phyloP scores from a whole-genome alignment of 208 protist species.

The Entamoeba moshkovskii region DNA sequence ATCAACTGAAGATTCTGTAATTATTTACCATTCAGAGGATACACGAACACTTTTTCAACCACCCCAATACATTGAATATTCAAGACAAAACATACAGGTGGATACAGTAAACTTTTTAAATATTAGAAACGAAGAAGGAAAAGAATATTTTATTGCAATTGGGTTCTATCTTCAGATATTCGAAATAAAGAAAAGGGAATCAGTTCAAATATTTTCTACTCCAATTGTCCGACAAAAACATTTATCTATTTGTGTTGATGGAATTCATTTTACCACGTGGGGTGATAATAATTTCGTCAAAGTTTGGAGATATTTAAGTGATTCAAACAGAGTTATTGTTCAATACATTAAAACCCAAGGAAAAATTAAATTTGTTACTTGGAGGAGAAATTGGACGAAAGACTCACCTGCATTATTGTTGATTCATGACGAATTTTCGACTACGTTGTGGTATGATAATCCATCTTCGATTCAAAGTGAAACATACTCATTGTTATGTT shows the following conservation, averaged over 20 bases:
- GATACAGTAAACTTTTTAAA: not conserved
- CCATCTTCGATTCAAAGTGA: not conserved
- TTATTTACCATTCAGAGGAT: not conserved
- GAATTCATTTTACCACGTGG: not conserved
- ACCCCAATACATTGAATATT: not conserved
- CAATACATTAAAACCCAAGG: not conserved
- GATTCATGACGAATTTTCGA: not conserved
- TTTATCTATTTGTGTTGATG: not conserved
- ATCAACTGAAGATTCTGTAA: not conserved
- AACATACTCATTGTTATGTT: not conserved
- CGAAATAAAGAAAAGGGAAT: not conserved
- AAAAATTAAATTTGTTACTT: not conserved
- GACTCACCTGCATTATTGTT: not conserved
- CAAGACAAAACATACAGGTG: not conserved
- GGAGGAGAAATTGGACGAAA: not conserved
- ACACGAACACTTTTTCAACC: not conserved
- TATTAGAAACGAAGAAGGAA: not conserved
- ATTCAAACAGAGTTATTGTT: not conserved
- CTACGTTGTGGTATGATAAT: not conserved
- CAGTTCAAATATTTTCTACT: not conserved
- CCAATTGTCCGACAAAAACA: not conserved
- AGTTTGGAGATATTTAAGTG: not conserved
- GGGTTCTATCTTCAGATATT: not conserved
- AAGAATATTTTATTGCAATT: not conserved
- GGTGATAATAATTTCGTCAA: not conserved